These are phyloP conservation scores for Acer saccharum DNA, from an alignment of 345 rosid genomes.

Conservation along the genomic window DNA sequence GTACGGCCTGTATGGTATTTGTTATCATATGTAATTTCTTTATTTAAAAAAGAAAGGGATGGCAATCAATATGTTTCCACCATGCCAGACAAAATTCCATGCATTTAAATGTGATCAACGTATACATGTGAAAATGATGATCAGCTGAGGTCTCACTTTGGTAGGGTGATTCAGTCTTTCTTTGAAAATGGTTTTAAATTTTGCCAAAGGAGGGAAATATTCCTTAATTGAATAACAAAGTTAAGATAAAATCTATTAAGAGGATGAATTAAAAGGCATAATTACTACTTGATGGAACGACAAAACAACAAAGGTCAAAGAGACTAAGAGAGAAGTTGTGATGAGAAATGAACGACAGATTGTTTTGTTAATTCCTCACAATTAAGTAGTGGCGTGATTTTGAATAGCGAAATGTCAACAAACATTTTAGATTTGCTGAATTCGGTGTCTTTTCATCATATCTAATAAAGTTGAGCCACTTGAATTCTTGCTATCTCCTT, in stretches of 20 bases:
- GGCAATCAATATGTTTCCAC: constrained; percentile 26
- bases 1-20: no score
- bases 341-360: no score
- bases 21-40: no score
- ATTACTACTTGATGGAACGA: neutral
- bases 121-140: neutral
- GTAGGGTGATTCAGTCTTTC: neutral
- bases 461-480: neutral
- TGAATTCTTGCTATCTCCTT: neutral
- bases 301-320: constrained; percentile 2
- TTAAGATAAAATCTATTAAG: no score
- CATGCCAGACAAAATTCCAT: constrained; percentile 35
- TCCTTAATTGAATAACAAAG: no score
- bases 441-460: neutral
- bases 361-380: constrained; percentile 7
- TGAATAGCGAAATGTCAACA: constrained; percentile 25
- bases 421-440: neutral
- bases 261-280: neutral
- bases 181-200: neutral
- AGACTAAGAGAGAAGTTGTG: constrained; percentile 5
- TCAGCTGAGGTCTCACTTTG: neutral
- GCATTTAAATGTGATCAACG: neutral
- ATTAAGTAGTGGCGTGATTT: constrained; percentile 30
- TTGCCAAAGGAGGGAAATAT: neutral
- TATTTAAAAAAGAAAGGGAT: neutral